Evolutionary conservation across 2,329 filamentous ascomycete genomes (phyloP), one percentile per base, ranked within the genome.

Genomic region (Exophiala sp.): DNA sequence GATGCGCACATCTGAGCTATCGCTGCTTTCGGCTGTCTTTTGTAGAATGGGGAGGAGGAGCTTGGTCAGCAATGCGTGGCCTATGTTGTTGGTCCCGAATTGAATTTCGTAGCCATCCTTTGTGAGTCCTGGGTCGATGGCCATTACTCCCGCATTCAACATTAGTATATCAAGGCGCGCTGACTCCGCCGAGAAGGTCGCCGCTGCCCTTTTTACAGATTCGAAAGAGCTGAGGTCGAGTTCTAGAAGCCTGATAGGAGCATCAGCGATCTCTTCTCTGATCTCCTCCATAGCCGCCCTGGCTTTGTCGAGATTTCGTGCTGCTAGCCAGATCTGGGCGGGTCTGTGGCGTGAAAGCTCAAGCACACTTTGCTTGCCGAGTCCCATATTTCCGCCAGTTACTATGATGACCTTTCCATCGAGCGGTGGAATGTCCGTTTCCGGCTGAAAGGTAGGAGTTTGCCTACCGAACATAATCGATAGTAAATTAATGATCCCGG

Each of bases 51-150:
- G 1, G 71, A 46, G 9, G 9, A 77, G 60, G 3, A 70, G 63
- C 50, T 71, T 66, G 18, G 71, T 63, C 8, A 80, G 66, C 3
- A 75, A 68, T 4, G 76, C 73, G 48, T 79, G 76, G 10, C 76
- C 75, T 29, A 79, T 59, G 61, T 79, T 75, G 52, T 80, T 81
- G 2, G 70, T 75, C 1, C 72, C 75, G 52, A 79, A 77, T 54
- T 78, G 72, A 6, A 73, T 57, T 59, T 80, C 78, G 53, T 77
- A 79, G 9, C 76, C 75, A n/a, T 79, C 72, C 21, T 63, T 62
- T 3, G 74, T 76, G 7, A 72, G 55, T 1, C 55, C 67, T 0
- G 71, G 64, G 39, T 18, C 18, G 16, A 11, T 16, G 5, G 21
- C 71, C 69, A 78, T 74, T 29, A 76, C 66, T 1, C 73, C 76